Conservation (phyloP, 78 protist species). For the Dictyostelium citrinum region DNA sequence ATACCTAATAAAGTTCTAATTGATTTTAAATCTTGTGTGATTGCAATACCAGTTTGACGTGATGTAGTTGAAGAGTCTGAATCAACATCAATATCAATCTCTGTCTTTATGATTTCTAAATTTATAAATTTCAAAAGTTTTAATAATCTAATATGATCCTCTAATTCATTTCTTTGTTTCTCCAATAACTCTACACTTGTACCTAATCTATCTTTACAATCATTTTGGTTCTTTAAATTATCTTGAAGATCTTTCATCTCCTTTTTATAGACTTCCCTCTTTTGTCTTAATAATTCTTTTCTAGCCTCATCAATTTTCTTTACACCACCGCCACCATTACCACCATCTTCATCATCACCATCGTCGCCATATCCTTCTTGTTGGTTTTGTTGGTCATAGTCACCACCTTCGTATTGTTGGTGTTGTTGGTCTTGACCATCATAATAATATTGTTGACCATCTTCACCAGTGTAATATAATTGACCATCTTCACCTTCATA, state of each 20-base stretch:
- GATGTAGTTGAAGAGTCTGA: slow-evolving; percentile 26
- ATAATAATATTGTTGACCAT: not conserved
- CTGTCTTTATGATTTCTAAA: slow-evolving; percentile 28
- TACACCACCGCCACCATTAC: not conserved
- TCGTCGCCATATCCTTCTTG: not conserved
- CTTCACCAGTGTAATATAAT: not conserved
- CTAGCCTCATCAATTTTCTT: not conserved
- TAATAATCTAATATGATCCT: not conserved
- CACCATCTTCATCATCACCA: slow-evolving; percentile 13
- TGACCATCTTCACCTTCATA: not conserved
- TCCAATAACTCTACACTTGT: not conserved
- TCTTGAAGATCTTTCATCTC: slow-evolving; percentile 70
- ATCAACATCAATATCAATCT: slow-evolving; percentile 32
- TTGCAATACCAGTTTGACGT: slow-evolving; percentile 46
- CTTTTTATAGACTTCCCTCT: slow-evolving; percentile 43
- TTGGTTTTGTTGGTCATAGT: not conserved
- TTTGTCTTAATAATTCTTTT: slow-evolving; percentile 38
- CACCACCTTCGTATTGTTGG: not conserved
- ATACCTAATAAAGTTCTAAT: not conserved
- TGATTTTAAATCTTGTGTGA: slow-evolving; percentile 46
- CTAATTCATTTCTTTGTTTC: slow-evolving; percentile 10
- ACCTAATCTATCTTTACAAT: slow-evolving; percentile 11
- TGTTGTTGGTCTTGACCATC: not conserved
- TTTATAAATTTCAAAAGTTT: slow-evolving; percentile 20
- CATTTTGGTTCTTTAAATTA: slow-evolving; percentile 19